Evolutionary conservation across 2,329 filamentous ascomycete species (phyloP).

Genomic region (Penicillium glabrum): DNA sequence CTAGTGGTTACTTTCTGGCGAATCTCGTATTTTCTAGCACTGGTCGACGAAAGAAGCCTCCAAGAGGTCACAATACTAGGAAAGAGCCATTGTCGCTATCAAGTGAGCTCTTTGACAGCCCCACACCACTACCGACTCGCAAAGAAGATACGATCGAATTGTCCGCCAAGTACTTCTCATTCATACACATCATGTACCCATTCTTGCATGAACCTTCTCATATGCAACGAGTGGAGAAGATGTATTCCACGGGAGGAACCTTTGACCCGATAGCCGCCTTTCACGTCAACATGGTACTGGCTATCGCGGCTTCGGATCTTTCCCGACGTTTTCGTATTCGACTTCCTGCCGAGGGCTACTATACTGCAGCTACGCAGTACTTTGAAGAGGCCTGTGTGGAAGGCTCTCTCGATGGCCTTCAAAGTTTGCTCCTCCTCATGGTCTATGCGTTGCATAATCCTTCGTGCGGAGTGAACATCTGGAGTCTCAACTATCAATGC

Average conservation of each 20-base stretch:
- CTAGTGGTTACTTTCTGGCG: constrained; percentile 56
- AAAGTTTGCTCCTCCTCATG: constrained; percentile 45
- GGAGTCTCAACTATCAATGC: constrained; percentile 59
- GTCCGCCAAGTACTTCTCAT: constrained; percentile 50
- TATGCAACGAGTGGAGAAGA: constrained; percentile 32
- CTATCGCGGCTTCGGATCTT: constrained; percentile 49
- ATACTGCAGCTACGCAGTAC: constrained; percentile 48
- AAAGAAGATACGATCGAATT: constrained; percentile 44
- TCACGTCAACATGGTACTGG: constrained; percentile 56
- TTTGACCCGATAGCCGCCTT: constrained; percentile 40
- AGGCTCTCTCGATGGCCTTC: constrained; percentile 51
- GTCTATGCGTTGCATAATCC: constrained; percentile 55
- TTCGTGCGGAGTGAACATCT: constrained; percentile 51
- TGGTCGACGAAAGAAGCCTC: constrained; percentile 22
- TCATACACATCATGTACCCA: constrained; percentile 51
- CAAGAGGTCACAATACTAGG: neutral
- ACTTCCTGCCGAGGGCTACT: constrained; percentile 52
- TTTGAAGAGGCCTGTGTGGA: constrained; percentile 51
- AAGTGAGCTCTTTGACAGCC: constrained; percentile 28
- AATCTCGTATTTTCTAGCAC: constrained; percentile 49
- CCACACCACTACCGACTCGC: constrained; percentile 27
- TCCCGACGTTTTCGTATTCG: constrained; percentile 46
- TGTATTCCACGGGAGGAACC: constrained; percentile 32
- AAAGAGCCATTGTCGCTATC: constrained; percentile 23
- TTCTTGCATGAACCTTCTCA: constrained; percentile 51